A percentile compares a stretch with the other conserved stretches of the same genome.
phyloP scores from a whole-genome alignment of 2,329 filamentous ascomycete species.

The Tolypocladium nubicola region DNA sequence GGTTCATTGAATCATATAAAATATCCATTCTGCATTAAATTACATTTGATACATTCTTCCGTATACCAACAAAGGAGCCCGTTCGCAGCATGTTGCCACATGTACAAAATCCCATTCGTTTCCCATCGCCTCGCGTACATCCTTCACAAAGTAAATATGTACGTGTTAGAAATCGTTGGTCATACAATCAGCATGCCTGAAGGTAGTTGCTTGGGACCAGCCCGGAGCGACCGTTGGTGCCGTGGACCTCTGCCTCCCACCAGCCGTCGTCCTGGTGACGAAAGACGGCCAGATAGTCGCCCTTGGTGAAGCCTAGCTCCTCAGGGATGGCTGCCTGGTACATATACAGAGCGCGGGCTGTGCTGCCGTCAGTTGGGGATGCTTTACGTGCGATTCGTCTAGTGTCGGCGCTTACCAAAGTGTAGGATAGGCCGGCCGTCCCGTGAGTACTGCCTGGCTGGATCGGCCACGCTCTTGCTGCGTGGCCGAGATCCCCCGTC shows the following conservation, averaged over 20 bases:
- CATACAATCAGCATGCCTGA: constrained; percentile 31
- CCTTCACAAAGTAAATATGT: neutral
- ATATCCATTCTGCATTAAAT: neutral
- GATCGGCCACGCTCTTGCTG: constrained; percentile 81
- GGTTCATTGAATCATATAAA: neutral
- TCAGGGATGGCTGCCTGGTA: constrained; percentile 93
- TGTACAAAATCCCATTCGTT: constrained; percentile 1
- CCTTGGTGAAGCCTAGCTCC: constrained; percentile 85
- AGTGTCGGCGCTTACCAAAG: constrained; percentile 61
- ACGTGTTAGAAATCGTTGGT: neutral
- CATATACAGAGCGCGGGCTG: constrained; percentile 87
- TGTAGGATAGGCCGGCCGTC: constrained; percentile 84
- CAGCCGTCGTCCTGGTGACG: constrained; percentile 94
- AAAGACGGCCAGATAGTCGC: constrained; percentile 79
- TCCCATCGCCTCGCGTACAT: neutral
- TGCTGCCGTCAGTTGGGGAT: constrained; percentile 10
- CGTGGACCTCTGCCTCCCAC: constrained; percentile 96
- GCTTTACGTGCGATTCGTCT: neutral
- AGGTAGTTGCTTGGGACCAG: constrained; percentile 62
- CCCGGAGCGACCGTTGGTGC: constrained; percentile 46
- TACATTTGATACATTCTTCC: constrained; percentile 1
- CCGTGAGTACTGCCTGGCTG: constrained; percentile 68
- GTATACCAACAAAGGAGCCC: neutral
- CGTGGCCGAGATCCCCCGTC: constrained; percentile 43
- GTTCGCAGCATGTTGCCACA: neutral